A percentile compares a stretch with the other conserved stretches of the same genome.
Evolutionary conservation across 192 early-diverging fungal species (phyloP).

Genomic region (Umbelopsis isabellina): DNA sequence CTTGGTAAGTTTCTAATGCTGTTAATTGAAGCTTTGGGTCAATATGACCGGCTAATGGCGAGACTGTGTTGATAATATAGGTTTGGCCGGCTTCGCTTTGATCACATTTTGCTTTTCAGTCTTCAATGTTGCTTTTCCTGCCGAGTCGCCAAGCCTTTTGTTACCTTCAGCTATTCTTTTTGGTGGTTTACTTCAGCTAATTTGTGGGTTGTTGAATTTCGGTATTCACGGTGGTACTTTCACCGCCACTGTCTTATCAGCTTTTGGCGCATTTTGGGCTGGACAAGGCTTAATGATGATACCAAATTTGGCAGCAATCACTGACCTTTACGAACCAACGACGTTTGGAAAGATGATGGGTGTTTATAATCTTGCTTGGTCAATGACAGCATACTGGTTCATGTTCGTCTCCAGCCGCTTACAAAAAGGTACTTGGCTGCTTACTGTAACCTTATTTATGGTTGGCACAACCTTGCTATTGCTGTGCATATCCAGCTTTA

Average conservation of each 20-base stretch:
- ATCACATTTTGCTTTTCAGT: slow-evolving; percentile 30
- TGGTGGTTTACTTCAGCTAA: slow-evolving; percentile 30
- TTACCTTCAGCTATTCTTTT: slow-evolving; percentile 32
- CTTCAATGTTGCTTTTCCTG: slow-evolving; percentile 25
- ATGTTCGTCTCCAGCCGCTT: neutral
- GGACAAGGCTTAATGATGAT: slow-evolving; percentile 31
- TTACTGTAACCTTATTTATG: neutral
- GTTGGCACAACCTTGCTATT: slow-evolving; percentile 8
- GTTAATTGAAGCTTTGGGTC: neutral
- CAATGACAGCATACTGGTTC: slow-evolving; percentile 11
- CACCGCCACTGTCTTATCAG: slow-evolving; percentile 21
- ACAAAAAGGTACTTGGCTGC: slow-evolving; percentile 4
- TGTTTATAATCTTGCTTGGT: slow-evolving; percentile 4
- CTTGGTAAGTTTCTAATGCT: neutral
- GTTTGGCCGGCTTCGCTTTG: slow-evolving; percentile 18
- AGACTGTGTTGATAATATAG: neutral
- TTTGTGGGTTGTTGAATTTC: slow-evolving; percentile 28
- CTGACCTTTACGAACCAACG: neutral
- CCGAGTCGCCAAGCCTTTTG: slow-evolving; percentile 9
- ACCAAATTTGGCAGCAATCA: neutral
- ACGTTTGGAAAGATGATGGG: neutral
- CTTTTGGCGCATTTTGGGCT: slow-evolving; percentile 36
- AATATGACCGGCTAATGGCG: too few relatives aligned
- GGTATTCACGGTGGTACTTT: slow-evolving; percentile 36
- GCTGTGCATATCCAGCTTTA: slow-evolving; percentile 3